Evolutionary conservation across 305 asterid genomes (phyloP).

Genomic region (Fraxinus velutina): DNA sequence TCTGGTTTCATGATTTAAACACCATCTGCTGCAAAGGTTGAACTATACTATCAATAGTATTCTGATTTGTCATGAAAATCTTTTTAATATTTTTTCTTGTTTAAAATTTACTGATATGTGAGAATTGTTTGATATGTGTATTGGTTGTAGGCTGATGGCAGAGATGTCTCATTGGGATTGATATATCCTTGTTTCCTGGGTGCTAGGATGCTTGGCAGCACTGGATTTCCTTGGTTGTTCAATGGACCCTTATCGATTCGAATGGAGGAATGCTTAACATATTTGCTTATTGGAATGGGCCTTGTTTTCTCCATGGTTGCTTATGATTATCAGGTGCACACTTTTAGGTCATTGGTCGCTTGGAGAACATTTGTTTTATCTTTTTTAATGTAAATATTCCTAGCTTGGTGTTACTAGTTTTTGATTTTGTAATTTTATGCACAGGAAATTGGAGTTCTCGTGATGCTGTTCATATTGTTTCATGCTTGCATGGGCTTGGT

Average conservation of each 20-base stretch:
- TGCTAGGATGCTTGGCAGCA: constrained; percentile 90
- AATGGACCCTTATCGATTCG: constrained; percentile 56
- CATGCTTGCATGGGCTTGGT: constrained; percentile 68
- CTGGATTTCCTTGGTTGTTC: constrained; percentile 71
- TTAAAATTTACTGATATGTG: not conserved
- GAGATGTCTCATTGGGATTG: constrained; percentile 71
- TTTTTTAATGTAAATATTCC: constrained; percentile 1
- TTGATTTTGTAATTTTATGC: constrained; percentile 18
- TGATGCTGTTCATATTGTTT: constrained; percentile 64
- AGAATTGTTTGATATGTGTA: constrained; percentile 25
- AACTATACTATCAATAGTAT: not conserved
- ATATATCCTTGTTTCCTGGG: constrained; percentile 87
- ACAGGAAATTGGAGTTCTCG: constrained; percentile 78
- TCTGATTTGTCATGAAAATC: not conserved
- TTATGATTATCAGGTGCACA: constrained; percentile 81
- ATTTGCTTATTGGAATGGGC: constrained; percentile 58
- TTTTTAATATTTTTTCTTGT: not conserved
- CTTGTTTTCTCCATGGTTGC: constrained; percentile 56
- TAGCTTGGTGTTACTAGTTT: constrained; percentile 2
- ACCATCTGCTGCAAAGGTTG: not conserved
- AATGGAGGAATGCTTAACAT: constrained; percentile 64
- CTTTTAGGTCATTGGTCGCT: not conserved
- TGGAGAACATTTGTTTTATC: constrained; percentile 1
- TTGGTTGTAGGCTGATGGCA: constrained; percentile 80
- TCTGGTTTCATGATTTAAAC: not conserved